Percentiles rank a stretch among this genome's conserved stretches.
phyloP scores from a whole-genome alignment of 805 yeast genomes.

The Clavispora phyllophila region DNA sequence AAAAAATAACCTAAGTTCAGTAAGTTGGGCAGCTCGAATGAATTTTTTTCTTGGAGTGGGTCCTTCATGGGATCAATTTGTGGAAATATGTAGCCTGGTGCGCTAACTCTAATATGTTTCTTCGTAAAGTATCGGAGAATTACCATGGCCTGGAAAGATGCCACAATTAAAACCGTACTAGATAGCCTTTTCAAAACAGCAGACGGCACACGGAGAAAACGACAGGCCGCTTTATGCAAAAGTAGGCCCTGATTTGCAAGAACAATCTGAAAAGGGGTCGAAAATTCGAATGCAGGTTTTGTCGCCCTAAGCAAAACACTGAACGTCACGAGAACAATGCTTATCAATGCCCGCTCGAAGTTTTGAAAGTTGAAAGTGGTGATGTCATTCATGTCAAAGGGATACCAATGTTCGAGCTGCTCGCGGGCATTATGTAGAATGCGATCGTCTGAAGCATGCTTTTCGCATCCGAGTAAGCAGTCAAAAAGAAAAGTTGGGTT shows the following conservation, averaged over 20 bases:
- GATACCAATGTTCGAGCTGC: slow-evolving; percentile 24
- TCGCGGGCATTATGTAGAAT: slow-evolving; percentile 9
- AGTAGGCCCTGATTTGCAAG: slow-evolving; percentile 30
- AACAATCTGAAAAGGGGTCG: slow-evolving; percentile 8
- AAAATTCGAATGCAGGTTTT: slow-evolving; percentile 8
- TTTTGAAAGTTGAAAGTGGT: slow-evolving; percentile 8
- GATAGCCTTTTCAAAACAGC: slow-evolving; percentile 8
- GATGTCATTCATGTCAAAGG: slow-evolving; percentile 9
- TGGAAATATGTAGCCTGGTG: neutral
- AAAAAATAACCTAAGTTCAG: slow-evolving; percentile 6
- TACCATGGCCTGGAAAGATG: slow-evolving; percentile 12
- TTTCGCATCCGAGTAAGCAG: slow-evolving; percentile 27
- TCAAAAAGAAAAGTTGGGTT: slow-evolving; percentile 19
- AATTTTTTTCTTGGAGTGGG: neutral
- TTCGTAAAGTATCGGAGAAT: slow-evolving; percentile 12
- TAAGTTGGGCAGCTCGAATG: neutral
- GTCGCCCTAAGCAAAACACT: slow-evolving; percentile 14
- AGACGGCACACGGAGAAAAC: slow-evolving; percentile 12
- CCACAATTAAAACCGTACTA: slow-evolving; percentile 6
- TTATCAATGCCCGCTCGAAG: slow-evolving; percentile 28
- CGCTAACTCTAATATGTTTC: neutral
- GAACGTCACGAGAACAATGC: slow-evolving; percentile 26
- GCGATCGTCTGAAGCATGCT: slow-evolving; percentile 6
- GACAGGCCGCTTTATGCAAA: slow-evolving; percentile 24
- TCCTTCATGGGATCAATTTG: neutral